Evolutionary conservation across 768 basidiomycete genomes (phyloP).

Genomic region (Mycena albidolilacea): DNA sequence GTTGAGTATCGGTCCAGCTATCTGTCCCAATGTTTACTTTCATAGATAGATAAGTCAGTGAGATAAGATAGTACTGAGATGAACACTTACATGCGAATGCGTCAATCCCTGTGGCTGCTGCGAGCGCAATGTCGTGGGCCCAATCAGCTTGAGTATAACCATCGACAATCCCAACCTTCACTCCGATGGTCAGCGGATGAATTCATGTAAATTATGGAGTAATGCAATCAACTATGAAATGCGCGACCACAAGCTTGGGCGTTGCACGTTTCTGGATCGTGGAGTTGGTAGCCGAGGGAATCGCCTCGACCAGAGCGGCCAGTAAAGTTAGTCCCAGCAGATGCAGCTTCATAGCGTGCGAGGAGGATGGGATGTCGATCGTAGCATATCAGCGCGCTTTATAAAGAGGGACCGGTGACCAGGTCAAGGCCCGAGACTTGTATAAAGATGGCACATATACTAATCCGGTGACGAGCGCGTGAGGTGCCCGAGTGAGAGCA

Average conservation of each 20-base stretch:
- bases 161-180: slow-evolving; percentile 9
- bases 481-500: neutral
- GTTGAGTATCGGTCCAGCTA: slow-evolving; percentile 24
- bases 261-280: slow-evolving; percentile 12
- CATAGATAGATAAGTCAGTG: neutral
- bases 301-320: slow-evolving; percentile 8
- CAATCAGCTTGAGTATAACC: slow-evolving; percentile 10
- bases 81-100: slow-evolving; percentile 22
- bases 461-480: neutral
- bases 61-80: neutral
- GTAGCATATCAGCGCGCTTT: neutral
- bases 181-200: neutral
- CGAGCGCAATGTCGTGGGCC: slow-evolving; percentile 29
- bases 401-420: slow-evolving; percentile 4
- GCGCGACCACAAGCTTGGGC: slow-evolving; percentile 6
- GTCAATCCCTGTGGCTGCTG: slow-evolving; percentile 24
- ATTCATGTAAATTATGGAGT: neutral
- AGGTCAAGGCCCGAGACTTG: neutral
- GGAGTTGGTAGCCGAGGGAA: slow-evolving; percentile 12
- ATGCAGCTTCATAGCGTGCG: slow-evolving; percentile 5
- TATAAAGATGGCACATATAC: neutral
- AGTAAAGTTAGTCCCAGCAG: slow-evolving; percentile 5
- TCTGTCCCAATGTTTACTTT: slow-evolving; percentile 11
- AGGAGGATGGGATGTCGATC: neutral
- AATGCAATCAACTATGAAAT: slow-evolving; percentile 7